phyloP scores from a whole-genome alignment of 139 green algal genomes.

The Coelastrella sp. region DNA sequence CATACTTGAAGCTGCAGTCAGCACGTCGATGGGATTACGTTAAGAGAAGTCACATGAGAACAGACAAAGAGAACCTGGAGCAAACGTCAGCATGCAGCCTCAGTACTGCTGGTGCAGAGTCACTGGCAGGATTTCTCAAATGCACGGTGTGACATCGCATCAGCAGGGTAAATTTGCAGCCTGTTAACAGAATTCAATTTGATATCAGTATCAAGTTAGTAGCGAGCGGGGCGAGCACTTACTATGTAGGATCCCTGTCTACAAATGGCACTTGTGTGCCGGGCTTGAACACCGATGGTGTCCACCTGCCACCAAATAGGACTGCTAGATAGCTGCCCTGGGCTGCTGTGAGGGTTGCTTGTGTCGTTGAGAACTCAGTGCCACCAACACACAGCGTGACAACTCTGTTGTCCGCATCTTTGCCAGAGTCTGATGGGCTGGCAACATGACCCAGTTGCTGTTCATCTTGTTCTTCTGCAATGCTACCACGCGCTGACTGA shows the following conservation, averaged over 20 bases:
- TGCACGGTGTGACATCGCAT: no score
- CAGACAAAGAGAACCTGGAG: background rate
- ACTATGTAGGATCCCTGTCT: constrained; percentile 11
- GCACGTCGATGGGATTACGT: no score
- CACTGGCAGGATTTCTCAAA: no score
- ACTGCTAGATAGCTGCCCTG: constrained; percentile 23
- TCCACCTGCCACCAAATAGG: constrained; percentile 1
- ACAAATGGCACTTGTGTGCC: constrained; percentile 10
- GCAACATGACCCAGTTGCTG: background rate
- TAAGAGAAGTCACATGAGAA: background rate
- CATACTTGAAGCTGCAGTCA: constrained; percentile 26
- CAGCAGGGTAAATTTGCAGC: no score
- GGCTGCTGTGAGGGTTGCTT: constrained; percentile 16
- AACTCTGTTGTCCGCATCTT: background rate
- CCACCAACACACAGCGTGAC: constrained; percentile 17
- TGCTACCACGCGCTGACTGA: constrained; percentile 7
- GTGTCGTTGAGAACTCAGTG: background rate
- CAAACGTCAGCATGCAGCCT: background rate
- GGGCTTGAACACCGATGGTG: background rate
- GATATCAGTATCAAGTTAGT: no score
- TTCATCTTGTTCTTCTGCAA: background rate
- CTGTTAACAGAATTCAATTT: no score
- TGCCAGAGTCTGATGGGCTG: background rate
- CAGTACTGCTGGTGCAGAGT: background rate
- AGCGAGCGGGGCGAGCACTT: no score